Evolutionary conservation across 202 grass and related monocot species (phyloP).

Genomic region (Brachypodium distachyon): DNA sequence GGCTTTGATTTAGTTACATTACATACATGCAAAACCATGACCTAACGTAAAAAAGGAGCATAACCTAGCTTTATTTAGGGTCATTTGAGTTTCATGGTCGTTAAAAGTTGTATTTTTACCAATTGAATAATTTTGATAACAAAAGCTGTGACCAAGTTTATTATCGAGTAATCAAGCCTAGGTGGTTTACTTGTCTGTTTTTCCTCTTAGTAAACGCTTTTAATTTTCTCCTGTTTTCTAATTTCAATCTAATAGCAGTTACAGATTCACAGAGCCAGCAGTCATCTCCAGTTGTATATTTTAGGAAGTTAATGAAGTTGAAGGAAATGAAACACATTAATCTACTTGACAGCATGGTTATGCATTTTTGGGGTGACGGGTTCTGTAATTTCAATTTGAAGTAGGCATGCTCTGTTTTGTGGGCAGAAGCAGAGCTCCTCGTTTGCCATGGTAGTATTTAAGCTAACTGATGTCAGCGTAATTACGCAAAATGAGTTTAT

Average conservation of each 20-base stretch:
- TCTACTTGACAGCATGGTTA: conserved; percentile 15
- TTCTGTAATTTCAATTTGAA: conserved; percentile 18
- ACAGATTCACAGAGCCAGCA: conserved; percentile 20
- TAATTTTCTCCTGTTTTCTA: not conserved
- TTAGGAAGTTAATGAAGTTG: conserved; percentile 31
- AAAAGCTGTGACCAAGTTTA: not conserved
- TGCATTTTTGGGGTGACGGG: conserved; percentile 5
- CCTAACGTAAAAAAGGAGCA: not conserved
- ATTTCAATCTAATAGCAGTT: conserved; percentile 28
- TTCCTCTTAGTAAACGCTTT: not conserved
- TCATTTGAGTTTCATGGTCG: too few species aligned
- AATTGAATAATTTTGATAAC: not conserved
- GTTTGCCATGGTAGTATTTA: conserved; percentile 22
- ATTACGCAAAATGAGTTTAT: conserved; percentile 22
- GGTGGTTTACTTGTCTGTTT: not conserved
- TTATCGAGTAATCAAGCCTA: not conserved
- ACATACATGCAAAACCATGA: not conserved
- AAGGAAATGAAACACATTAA: conserved; percentile 27
- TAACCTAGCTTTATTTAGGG: too few species aligned
- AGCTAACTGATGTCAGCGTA: conserved; percentile 11
- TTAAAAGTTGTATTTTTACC: not conserved
- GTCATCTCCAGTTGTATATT: conserved; percentile 2
- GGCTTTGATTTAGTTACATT: not conserved
- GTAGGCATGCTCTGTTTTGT: conserved; percentile 17
- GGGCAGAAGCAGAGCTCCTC: conserved; percentile 19